Evolutionary conservation across 768 basidiomycete genomes (phyloP).

Genomic region (Pseudohyphozyma bogoriensis): DNA sequence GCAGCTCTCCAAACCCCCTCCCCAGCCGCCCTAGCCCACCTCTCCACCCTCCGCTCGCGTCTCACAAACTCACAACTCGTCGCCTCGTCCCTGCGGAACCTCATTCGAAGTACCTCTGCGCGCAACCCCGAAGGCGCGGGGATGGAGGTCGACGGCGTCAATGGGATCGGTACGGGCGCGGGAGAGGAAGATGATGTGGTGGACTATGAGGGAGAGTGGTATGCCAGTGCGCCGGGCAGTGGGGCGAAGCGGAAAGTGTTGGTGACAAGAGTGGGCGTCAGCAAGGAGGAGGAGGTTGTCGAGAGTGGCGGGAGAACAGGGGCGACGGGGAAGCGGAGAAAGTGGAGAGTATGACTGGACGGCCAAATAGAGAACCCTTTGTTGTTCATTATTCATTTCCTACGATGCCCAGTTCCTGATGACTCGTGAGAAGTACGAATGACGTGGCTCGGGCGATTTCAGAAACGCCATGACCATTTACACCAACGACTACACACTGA

Average conservation of each 20-base stretch:
- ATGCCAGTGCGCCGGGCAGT: not conserved
- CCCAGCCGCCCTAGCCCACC: conserved; percentile 14
- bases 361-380: too few species aligned
- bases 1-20: conserved; percentile 20
- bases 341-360: conserved; percentile 9
- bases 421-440: too few species aligned
- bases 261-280: conserved; percentile 5
- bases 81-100: conserved; percentile 17
- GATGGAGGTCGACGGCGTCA: not conserved
- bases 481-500: too few species aligned
- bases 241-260: not conserved
- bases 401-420: too few species aligned
- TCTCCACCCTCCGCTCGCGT: conserved; percentile 23
- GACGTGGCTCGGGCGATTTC: too few species aligned
- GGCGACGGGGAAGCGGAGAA: conserved; percentile 6
- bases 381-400: too few species aligned
- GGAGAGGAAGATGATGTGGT: conserved; percentile 16
- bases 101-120: conserved; percentile 16
- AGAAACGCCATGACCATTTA: too few species aligned
- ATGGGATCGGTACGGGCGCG: too few species aligned
- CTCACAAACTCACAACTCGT: conserved; percentile 27
- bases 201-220: conserved; percentile 25
- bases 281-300: not conserved
- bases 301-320: not conserved
- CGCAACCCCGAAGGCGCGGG: not conserved